A percentile compares a stretch with the other conserved stretches of the same genome.
phyloP scores from a whole-genome alignment of 2,329 filamentous ascomycete genomes.

The Hymenotorrendiella dingleyae region DNA sequence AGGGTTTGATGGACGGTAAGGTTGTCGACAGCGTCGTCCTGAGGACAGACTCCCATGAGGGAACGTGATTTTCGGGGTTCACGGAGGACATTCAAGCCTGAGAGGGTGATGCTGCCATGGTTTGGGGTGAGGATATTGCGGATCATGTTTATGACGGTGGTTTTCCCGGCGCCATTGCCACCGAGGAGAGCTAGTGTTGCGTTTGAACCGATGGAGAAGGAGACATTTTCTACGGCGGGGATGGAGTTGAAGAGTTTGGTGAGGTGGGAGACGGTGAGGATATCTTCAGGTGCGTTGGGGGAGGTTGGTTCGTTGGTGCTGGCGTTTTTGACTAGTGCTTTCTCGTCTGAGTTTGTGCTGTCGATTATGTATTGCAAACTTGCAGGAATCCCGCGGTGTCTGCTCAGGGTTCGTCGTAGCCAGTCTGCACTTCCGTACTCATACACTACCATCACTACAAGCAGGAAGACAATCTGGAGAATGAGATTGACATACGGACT shows the following conservation, averaged over 20 bases:
- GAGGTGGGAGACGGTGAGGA: conserved; percentile 57
- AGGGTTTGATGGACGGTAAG: conserved; percentile 31
- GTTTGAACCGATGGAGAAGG: conserved; percentile 53
- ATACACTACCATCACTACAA: conserved; percentile 14
- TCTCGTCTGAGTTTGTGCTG: conserved; percentile 12
- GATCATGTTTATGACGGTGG: conserved; percentile 59
- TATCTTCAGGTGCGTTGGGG: conserved; percentile 25
- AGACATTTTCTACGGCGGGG: conserved; percentile 56
- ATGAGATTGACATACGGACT: conserved; percentile 22
- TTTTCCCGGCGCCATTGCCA: conserved; percentile 62
- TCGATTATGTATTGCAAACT: conserved; percentile 24
- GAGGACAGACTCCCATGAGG: conserved; percentile 31
- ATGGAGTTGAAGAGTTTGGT: conserved; percentile 55
- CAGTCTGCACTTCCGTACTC: conserved; percentile 26
- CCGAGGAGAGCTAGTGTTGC: conserved; percentile 61
- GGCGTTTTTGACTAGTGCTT: conserved; percentile 22
- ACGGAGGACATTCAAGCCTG: conserved; percentile 46
- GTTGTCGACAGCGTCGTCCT: conserved; percentile 32
- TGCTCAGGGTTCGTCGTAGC: conserved; percentile 18
- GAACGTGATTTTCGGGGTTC: conserved; percentile 20
- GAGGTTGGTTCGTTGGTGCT: conserved; percentile 28
- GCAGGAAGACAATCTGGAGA: conserved; percentile 24
- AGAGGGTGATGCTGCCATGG: conserved; percentile 54
- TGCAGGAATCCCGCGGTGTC: conserved; percentile 17
- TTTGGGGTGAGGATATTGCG: conserved; percentile 54